phyloP scores from a whole-genome alignment of 2,329 filamentous ascomycete genomes.

The Xylariaceae sp. region DNA sequence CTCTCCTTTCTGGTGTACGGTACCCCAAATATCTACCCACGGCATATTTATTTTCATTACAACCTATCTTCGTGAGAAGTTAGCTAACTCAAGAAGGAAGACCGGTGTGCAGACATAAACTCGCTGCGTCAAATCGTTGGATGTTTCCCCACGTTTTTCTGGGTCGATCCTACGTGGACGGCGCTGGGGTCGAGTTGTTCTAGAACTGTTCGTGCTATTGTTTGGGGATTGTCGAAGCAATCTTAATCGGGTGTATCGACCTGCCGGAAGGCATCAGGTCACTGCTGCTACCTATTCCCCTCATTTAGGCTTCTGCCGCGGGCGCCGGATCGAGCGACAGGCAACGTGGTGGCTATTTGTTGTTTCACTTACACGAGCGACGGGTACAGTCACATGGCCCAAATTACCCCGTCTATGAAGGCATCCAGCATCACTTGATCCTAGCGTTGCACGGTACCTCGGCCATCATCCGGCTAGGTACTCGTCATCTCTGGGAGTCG shows the following conservation, averaged over 20 bases:
- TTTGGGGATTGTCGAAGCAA: background rate
- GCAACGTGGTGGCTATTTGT: constrained; percentile 19
- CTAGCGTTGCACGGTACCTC: constrained; percentile 17
- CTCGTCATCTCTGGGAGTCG: constrained; percentile 7
- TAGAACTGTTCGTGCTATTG: constrained; percentile 25
- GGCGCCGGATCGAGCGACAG: constrained; percentile 18
- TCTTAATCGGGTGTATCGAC: background rate
- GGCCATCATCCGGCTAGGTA: constrained; percentile 11
- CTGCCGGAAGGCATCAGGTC: background rate
- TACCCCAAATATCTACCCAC: background rate
- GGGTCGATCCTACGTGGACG: constrained; percentile 18
- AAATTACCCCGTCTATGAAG: constrained; percentile 13
- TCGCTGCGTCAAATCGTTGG: constrained; percentile 13
- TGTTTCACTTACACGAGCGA: constrained; percentile 19
- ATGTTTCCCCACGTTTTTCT: constrained; percentile 29
- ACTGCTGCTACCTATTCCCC: constrained; percentile 4
- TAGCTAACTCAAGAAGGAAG: constrained; percentile 13
- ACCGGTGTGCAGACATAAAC: constrained; percentile 20
- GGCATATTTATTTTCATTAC: background rate
- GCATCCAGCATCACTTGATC: constrained; percentile 18
- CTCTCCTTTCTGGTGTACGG: constrained; percentile 4
- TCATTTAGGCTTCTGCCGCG: constrained; percentile 16
- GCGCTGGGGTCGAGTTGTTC: constrained; percentile 26
- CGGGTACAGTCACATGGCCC: constrained; percentile 18
- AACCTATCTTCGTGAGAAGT: constrained; percentile 1